Conservation (phyloP, 1,139 yeast genomes). For the Yamadazyma buinensis region DNA sequence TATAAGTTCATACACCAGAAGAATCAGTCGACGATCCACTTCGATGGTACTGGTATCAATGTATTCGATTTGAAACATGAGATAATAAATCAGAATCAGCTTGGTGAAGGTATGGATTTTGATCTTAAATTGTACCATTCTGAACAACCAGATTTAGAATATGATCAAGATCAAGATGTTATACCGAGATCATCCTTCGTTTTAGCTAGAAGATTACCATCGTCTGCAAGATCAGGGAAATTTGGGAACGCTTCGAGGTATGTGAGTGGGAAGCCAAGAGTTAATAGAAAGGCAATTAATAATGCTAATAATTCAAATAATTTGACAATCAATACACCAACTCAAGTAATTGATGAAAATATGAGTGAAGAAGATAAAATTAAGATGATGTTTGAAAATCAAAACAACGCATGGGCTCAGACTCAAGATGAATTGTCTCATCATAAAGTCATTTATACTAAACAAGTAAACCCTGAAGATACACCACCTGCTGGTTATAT, state of each 20-base stretch:
- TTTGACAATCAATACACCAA: slow-evolving; percentile 11
- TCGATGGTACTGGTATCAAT: slow-evolving; percentile 95
- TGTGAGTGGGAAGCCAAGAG: slow-evolving; percentile 79
- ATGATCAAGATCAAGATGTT: slow-evolving; percentile 86
- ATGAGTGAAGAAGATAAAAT: slow-evolving; percentile 83
- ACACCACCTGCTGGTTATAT: slow-evolving; percentile 95
- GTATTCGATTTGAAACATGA: slow-evolving; percentile 93
- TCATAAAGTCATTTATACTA: slow-evolving; percentile 60
- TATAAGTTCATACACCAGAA: slow-evolving; percentile 86
- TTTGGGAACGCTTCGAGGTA: slow-evolving; percentile 72
- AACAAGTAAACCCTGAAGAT: slow-evolving; percentile 49
- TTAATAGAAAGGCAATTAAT: slow-evolving; percentile 38
- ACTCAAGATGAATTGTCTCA: slow-evolving; percentile 88
- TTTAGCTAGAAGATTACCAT: slow-evolving; percentile 76
- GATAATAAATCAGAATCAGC: slow-evolving; percentile 73
- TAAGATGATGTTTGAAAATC: slow-evolving; percentile 87
- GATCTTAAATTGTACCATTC: slow-evolving; percentile 63
- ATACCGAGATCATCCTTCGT: slow-evolving; percentile 87
- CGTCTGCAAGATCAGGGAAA: slow-evolving; percentile 52
- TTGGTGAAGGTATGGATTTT: slow-evolving; percentile 83
- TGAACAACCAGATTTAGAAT: slow-evolving; percentile 72
- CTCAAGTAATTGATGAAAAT: slow-evolving; percentile 27
- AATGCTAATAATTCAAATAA: slow-evolving; percentile 16
- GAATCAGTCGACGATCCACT: slow-evolving; percentile 72
- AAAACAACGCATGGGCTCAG: slow-evolving; percentile 90